Conservation (phyloP, 2,329 filamentous ascomycete genomes). For the Bipolaris victoriae region DNA sequence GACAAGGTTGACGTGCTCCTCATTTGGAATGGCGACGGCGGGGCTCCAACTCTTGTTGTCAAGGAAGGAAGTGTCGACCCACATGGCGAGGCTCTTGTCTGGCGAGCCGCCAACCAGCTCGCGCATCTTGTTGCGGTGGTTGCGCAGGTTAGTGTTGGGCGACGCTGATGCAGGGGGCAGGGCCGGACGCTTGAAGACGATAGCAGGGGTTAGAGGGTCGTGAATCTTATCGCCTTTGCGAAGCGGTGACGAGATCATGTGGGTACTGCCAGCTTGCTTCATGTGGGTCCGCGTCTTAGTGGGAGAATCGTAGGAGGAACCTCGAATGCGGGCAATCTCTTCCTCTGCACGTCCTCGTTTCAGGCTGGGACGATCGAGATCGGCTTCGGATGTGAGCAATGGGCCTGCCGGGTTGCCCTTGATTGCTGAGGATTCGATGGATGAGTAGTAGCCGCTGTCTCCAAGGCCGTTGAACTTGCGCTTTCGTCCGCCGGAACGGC, state of each 20-base stretch:
- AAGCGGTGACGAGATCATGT: constrained; percentile 52
- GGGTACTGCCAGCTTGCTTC: constrained; percentile 51
- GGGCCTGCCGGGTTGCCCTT: constrained; percentile 70
- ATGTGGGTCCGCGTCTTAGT: constrained; percentile 68
- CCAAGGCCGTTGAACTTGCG: constrained; percentile 81
- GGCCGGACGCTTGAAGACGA: constrained; percentile 75
- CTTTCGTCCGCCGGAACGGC: constrained; percentile 71
- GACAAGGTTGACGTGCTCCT: constrained; percentile 61
- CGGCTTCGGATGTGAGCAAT: constrained; percentile 74
- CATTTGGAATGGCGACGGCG: constrained; percentile 67
- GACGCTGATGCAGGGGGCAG: constrained; percentile 78
- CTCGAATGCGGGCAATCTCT: constrained; percentile 90
- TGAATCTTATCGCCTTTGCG: constrained; percentile 42
- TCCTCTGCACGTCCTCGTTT: constrained; percentile 93
- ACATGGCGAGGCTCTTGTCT: constrained; percentile 60
- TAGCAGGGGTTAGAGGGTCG: constrained; percentile 76
- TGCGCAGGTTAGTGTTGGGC: constrained; percentile 87
- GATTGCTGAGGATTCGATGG: constrained; percentile 86
- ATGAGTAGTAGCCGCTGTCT: constrained; percentile 97
- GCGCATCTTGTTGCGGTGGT: constrained; percentile 83
- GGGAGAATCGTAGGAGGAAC: constrained; percentile 92
- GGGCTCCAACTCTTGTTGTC: constrained; percentile 63
- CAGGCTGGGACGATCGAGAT: constrained; percentile 75
- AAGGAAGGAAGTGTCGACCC: constrained; percentile 59
- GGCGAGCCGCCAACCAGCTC: constrained; percentile 80